Conservation (phyloP, 495 filamentous ascomycete genomes). For the Xylaria cubensis region DNA sequence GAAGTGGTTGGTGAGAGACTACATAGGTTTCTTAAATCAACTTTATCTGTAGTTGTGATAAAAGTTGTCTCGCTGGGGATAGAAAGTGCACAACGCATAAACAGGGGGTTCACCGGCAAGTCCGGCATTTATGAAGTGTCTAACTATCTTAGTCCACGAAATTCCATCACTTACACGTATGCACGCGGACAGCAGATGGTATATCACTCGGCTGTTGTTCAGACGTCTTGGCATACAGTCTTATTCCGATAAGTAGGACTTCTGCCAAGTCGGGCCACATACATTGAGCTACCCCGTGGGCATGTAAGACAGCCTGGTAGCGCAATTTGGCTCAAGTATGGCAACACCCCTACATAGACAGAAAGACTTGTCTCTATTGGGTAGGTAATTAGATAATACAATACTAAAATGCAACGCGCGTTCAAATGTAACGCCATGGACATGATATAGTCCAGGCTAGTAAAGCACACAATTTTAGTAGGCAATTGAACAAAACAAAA, state of each 20-base stretch:
- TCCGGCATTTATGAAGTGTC: not conserved
- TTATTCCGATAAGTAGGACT: not conserved
- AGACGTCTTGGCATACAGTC: not conserved
- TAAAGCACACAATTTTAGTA: conserved; percentile 3
- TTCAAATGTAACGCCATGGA: not conserved
- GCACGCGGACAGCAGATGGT: conserved; percentile 4
- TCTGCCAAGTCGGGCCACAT: not conserved
- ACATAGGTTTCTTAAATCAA: not conserved
- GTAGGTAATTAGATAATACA: conserved; percentile 19
- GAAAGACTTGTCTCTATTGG: conserved; percentile 21
- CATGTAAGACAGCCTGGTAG: conserved; percentile 9
- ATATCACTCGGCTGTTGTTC: not conserved
- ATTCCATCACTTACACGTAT: not conserved
- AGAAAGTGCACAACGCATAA: not conserved
- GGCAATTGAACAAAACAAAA: not conserved
- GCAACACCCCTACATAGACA: not conserved
- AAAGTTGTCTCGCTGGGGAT: not conserved
- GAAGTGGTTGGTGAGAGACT: not conserved
- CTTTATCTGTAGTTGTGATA: not conserved
- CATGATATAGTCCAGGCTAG: not conserved
- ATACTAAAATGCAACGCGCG: not conserved
- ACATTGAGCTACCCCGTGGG: not conserved
- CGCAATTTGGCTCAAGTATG: conserved; percentile 16
- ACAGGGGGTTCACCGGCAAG: not conserved
- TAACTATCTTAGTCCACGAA: not conserved